Conservation (phyloP, 768 basidiomycete genomes). For the Hirschioporus abietinus region DNA sequence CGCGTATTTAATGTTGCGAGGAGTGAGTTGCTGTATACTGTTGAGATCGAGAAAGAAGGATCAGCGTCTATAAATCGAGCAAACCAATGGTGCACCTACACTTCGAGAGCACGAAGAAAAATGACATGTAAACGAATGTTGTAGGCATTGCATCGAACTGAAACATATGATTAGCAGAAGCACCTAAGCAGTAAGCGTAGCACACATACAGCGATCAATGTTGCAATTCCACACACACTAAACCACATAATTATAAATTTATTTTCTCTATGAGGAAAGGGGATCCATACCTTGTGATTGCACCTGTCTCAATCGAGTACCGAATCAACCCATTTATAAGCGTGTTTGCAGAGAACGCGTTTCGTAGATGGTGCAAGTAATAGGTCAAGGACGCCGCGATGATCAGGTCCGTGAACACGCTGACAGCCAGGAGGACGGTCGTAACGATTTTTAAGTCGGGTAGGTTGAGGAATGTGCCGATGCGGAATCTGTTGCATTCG, state of each 20-base stretch:
- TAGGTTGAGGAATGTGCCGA: constrained; percentile 39
- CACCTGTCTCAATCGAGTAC: constrained; percentile 62
- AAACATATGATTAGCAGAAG: not conserved
- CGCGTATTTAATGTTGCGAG: constrained; percentile 66
- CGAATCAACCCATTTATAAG: constrained; percentile 50
- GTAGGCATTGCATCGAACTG: constrained; percentile 51
- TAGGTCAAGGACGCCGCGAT: constrained; percentile 48
- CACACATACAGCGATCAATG: constrained; percentile 48
- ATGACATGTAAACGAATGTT: constrained; percentile 55
- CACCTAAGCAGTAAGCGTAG: not conserved
- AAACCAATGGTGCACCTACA: constrained; percentile 30
- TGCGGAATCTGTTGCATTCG: constrained; percentile 28
- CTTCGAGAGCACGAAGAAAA: constrained; percentile 65
- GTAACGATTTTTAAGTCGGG: constrained; percentile 45
- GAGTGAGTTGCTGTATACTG: constrained; percentile 64
- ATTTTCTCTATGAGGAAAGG: not conserved
- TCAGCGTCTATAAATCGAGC: not conserved
- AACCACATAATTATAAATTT: constrained; percentile 5
- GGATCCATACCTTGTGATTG: constrained; percentile 50
- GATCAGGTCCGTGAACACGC: constrained; percentile 44
- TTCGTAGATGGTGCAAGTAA: constrained; percentile 49
- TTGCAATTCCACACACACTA: constrained; percentile 38
- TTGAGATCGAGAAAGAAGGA: constrained; percentile 4
- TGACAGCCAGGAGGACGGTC: constrained; percentile 41
- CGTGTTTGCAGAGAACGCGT: constrained; percentile 47